Conservation (phyloP, 2,329 filamentous ascomycete genomes). For the Fusarium zealandicum region DNA sequence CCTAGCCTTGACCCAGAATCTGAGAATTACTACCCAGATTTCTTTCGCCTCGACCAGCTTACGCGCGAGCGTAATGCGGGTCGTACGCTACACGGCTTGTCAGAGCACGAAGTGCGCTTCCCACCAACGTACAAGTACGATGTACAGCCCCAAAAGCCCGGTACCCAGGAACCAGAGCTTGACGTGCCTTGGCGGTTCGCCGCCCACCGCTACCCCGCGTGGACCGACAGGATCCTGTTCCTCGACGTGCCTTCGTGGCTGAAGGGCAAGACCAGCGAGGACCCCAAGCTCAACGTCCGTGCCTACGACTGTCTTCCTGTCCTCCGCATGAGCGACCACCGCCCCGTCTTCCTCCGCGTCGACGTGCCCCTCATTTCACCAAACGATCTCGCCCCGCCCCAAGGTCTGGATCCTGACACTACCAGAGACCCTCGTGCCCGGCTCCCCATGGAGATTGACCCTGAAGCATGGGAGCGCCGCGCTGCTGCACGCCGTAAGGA, state of each 20-base stretch:
- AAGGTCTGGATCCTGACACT: constrained; percentile 28
- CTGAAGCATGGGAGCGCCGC: constrained; percentile 62
- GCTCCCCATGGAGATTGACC: constrained; percentile 61
- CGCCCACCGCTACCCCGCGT: constrained; percentile 83
- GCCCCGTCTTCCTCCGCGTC: constrained; percentile 77
- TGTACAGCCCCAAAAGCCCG: constrained; percentile 45
- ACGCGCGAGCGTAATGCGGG: constrained; percentile 72
- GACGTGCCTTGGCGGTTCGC: constrained; percentile 60
- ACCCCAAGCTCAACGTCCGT: constrained; percentile 56
- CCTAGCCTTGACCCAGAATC: constrained; percentile 65
- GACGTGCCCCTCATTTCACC: constrained; percentile 66
- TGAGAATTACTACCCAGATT: constrained; percentile 67
- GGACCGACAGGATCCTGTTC: constrained; percentile 92
- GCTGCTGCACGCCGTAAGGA: constrained; percentile 55
- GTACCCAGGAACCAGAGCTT: constrained; percentile 41
- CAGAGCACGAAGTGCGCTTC: constrained; percentile 77
- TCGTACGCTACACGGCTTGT: constrained; percentile 78
- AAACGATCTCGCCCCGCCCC: constrained; percentile 49
- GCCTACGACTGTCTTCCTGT: constrained; percentile 80
- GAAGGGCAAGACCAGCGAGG: constrained; percentile 36
- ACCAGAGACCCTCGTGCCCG: constrained; percentile 52
- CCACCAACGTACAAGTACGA: constrained; percentile 95
- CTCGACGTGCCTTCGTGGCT: constrained; percentile 67
- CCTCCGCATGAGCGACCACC: constrained; percentile 85
- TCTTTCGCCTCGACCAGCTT: constrained; percentile 82